A percentile compares a stretch with the other conserved stretches of the same genome.
Conservation (phyloP, 306 rosid genomes). For the Pyrus betulifolia region DNA sequence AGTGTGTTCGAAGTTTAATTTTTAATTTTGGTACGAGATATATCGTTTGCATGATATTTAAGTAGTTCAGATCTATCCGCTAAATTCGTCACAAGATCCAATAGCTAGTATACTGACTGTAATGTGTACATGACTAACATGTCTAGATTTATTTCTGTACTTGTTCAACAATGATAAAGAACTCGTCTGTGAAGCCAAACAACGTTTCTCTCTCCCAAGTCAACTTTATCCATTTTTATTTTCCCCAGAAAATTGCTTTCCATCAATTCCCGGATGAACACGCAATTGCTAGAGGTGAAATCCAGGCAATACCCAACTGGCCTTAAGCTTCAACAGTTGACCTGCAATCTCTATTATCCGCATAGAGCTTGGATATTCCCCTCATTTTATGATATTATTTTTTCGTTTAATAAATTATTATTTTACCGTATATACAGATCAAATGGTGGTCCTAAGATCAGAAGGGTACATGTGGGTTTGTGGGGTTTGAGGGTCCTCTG, state of each 20-base stretch:
- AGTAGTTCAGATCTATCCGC: no score
- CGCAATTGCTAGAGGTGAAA: background rate
- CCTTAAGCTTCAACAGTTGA: background rate
- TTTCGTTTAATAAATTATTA: background rate
- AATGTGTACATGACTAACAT: no score
- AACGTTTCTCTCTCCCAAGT: background rate
- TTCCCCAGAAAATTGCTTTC: background rate
- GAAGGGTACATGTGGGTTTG: background rate
- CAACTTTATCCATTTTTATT: background rate
- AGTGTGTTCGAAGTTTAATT: no score
- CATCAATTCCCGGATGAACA: background rate
- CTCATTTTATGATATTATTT: background rate
- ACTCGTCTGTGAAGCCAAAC: no score
- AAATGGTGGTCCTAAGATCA: background rate
- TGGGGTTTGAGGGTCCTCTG: background rate
- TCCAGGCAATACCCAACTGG: background rate
- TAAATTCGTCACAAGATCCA: no score
- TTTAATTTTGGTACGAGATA: no score
- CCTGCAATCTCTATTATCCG: conserved; percentile 4
- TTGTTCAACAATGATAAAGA: no score
- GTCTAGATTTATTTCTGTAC: no score
- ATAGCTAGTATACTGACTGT: no score
- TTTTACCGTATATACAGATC: no score
- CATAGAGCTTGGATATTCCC: conserved; percentile 11
- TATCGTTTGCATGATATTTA: no score